Evolutionary conservation across 768 basidiomycete species (phyloP).

Genomic region (Nidularia pulvinata): DNA sequence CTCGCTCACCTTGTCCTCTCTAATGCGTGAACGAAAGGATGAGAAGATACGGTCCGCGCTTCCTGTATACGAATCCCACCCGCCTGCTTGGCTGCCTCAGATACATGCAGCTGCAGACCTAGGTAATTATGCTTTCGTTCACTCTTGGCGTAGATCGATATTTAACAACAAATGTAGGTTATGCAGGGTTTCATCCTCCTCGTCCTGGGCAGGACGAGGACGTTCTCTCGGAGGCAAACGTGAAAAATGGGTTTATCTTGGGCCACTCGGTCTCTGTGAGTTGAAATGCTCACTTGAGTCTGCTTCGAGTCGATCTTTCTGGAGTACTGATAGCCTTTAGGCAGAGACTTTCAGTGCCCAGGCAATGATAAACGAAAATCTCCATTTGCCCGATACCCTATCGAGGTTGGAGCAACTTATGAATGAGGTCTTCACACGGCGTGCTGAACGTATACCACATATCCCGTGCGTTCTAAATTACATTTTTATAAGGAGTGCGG

Average conservation of each 20-base stretch:
- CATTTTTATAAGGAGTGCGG: not conserved
- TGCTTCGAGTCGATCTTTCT: too few species aligned
- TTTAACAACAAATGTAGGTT: too few species aligned
- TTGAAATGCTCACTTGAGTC: slow-evolving; percentile 1
- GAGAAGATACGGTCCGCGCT: slow-evolving; percentile 22
- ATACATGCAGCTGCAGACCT: slow-evolving; percentile 69
- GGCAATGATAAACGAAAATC: slow-evolving; percentile 45
- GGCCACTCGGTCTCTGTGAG: slow-evolving; percentile 58
- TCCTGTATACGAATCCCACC: slow-evolving; percentile 63
- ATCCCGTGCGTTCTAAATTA: slow-evolving; percentile 56
- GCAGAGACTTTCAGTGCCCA: slow-evolving; percentile 67
- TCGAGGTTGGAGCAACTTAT: slow-evolving; percentile 71
- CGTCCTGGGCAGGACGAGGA: slow-evolving; percentile 77
- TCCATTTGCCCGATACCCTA: slow-evolving; percentile 53
- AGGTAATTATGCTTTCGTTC: slow-evolving; percentile 36
- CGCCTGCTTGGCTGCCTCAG: slow-evolving; percentile 74
- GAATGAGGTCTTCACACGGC: slow-evolving; percentile 71
- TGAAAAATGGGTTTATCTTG: slow-evolving; percentile 66
- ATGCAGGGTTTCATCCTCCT: slow-evolving; percentile 77
- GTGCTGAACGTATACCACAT: slow-evolving; percentile 50
- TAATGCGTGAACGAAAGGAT: slow-evolving; percentile 35
- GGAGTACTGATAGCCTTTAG: slow-evolving; percentile 27
- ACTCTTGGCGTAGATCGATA: not conserved
- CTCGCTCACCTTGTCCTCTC: too few species aligned
- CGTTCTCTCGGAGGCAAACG: slow-evolving; percentile 57